Base-by-base conservation (phyloP, 345 rosid species). In the Microthlaspi erraticum region DNA sequence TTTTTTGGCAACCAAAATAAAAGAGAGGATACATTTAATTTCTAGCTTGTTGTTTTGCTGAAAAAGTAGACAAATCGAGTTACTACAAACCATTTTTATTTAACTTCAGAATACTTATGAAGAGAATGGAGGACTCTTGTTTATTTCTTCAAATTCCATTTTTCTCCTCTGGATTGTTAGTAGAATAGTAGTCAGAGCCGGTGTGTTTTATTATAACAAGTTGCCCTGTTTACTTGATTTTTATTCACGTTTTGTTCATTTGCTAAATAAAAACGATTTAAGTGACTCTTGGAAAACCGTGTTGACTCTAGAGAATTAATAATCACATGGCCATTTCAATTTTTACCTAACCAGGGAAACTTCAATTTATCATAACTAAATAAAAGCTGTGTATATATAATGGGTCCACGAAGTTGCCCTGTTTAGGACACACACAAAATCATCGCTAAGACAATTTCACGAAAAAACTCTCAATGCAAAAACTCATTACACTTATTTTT, bases 401-500 rank as follows among this genome's bases (percentile, higher is more conserved):
- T 41, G 60, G 51, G 19, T 63, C 38, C 63, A 63, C 64, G 55
- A 64, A 55, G 12, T 46, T 37, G 44, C 52, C 60, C 54, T 58
- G 32, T 49, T 73, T 56, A 20, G 37, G 45, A 8, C 54, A 32
- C 52, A 66, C 41, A 46, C 66, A 48, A 65, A 29, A 73, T 19
- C 66, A 56, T 73, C 14, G 18, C 10, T 32, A 10, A 57, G 42
- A 65, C 29, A 10, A 41, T 37, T 36, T 45, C 73, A 26, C 50
- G 26, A 23, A 23, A 23, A 59, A 69, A 59, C 63, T 37, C 50
- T 37, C 38, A 19, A 66, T 50, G 31, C 10, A 26, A 66, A 66
- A 58, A 49, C 66, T 58, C 77, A 55, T 46, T 55, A 45, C 70
- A 54, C 50, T 64, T 53, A 32, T 19, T 53, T 53, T 49, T 17